phyloP scores from a whole-genome alignment of 83 land plant species.

The Thuja plicata region DNA sequence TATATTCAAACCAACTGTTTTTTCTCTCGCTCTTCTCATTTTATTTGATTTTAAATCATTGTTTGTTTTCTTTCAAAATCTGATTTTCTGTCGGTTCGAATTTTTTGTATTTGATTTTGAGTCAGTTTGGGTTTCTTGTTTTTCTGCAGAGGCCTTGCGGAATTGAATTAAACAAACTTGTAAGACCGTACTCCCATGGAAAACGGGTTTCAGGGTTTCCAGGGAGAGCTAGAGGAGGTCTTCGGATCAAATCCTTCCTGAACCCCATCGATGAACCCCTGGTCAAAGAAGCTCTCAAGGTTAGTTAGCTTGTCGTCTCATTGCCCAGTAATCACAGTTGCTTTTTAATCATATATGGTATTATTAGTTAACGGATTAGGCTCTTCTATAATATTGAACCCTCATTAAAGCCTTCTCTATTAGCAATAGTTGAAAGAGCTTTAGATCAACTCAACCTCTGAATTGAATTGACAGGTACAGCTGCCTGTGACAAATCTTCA shows the following conservation, averaged over 20 bases:
- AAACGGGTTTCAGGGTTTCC: neutral
- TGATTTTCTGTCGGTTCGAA: neutral
- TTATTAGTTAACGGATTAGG: too few species aligned
- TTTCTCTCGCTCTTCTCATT: too few species aligned
- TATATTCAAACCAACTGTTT: neutral
- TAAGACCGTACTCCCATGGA: neutral
- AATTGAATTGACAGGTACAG: too few species aligned
- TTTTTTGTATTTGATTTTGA: neutral
- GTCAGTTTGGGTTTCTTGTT: neutral
- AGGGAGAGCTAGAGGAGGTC: neutral
- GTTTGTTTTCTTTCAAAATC: neutral
- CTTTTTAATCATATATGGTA: neutral
- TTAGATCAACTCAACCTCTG: too few species aligned
- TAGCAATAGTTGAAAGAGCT: too few species aligned
- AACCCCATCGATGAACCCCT: conserved; percentile 52
- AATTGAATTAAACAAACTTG: neutral
- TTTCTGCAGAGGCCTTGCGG: neutral
- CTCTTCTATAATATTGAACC: too few species aligned
- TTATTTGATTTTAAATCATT: neutral
- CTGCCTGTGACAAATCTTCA: too few species aligned
- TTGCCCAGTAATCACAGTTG: neutral
- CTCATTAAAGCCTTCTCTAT: too few species aligned
- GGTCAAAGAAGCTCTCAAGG: conserved; percentile 64
- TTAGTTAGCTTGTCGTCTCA: conserved; percentile 25
- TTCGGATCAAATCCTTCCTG: conserved; percentile 33